These are phyloP conservation scores for Naganishia friedmannii DNA, from an alignment of 768 basidiomycete species.

Conservation along the genomic window DNA sequence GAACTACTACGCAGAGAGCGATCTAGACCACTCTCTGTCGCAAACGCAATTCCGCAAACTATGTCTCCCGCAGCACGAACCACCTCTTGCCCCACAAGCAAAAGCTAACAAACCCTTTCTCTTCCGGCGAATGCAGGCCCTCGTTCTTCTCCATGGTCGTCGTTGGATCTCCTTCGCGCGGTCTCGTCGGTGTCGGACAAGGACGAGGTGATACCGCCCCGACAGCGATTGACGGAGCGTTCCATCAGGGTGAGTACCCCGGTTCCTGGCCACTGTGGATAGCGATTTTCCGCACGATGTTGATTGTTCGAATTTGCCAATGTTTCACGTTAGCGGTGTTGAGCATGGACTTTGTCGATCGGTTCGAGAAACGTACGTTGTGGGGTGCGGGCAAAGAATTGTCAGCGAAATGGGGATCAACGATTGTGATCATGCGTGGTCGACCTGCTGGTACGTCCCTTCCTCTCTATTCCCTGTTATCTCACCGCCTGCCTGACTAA, in stretches of 20 bases:
- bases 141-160: constrained; percentile 43
- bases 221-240: constrained; percentile 43
- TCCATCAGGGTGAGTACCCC: constrained; percentile 42
- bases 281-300: not conserved
- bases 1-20: no score
- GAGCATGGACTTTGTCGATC: constrained; percentile 86
- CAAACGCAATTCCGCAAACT: no score
- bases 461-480: not conserved
- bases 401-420: constrained; percentile 77
- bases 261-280: not conserved
- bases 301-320: not conserved
- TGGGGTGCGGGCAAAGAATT: constrained; percentile 71
- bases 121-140: constrained; percentile 29
- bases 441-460: constrained; percentile 51
- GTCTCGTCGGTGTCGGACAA: constrained; percentile 50
- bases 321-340: constrained; percentile 62
- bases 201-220: constrained; percentile 43
- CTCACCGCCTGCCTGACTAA: not conserved
- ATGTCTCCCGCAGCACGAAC: no score
- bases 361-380: constrained; percentile 92
- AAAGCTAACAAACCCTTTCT: constrained; percentile 4
- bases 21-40: no score
- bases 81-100: no score
- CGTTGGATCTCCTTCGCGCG: constrained; percentile 49
- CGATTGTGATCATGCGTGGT: constrained; percentile 69